These are phyloP conservation scores for Hanseniaspora mollemarum DNA, from an alignment of 805 yeast species.

Conservation along the genomic window DNA sequence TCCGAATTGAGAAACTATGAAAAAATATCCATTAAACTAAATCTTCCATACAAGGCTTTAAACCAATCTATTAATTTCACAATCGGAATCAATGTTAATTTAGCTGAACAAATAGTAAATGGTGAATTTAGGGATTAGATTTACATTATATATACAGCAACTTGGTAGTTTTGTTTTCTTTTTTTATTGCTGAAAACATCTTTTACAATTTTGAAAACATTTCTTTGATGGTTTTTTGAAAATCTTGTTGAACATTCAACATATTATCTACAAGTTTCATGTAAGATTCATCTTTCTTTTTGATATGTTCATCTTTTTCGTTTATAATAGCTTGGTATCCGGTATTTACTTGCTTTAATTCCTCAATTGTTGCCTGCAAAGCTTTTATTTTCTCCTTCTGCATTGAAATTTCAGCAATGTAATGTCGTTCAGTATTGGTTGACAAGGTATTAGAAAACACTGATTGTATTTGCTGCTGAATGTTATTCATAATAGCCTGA, in stretches of 20 bases:
- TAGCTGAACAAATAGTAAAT: constrained; percentile 18
- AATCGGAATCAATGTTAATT: constrained; percentile 39
- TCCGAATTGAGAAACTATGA: constrained; percentile 34
- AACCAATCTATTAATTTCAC: constrained; percentile 74
- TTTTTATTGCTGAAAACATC: no score
- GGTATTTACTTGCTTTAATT: neutral
- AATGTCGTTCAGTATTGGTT: neutral
- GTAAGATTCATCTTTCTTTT: constrained; percentile 8
- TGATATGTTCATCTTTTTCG: constrained; percentile 7
- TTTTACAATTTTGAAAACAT: neutral
- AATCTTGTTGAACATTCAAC: constrained; percentile 4
- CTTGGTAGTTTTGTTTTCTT: neutral
- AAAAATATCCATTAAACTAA: constrained; percentile 36
- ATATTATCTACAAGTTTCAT: constrained; percentile 10
- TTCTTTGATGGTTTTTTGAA: neutral
- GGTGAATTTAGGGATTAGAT: constrained; percentile 4
- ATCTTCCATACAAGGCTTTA: constrained; percentile 73
- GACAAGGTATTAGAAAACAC: neutral
- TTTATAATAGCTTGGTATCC: neutral
- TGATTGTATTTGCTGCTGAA: constrained; percentile 12
- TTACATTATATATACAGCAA: neutral
- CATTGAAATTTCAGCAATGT: neutral
- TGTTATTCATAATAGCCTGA: constrained; percentile 1
- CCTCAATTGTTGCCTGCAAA: neutral
- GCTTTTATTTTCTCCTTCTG: neutral